phyloP scores from a whole-genome alignment of 2,329 filamentous ascomycete genomes.

The Diaporthe ilicicola region DNA sequence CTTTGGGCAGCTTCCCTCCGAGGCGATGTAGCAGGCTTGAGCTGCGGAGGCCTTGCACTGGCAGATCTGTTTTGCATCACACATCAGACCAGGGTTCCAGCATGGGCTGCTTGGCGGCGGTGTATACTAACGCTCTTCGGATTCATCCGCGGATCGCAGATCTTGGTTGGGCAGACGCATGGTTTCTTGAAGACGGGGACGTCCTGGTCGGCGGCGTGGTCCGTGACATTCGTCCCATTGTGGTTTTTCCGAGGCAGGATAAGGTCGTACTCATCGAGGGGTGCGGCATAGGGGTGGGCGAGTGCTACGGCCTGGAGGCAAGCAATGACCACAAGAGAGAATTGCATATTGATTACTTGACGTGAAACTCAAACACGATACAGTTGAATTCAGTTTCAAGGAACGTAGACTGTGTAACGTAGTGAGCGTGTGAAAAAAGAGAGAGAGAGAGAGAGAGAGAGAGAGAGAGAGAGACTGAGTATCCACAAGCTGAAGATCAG shows the following conservation, averaged over 20 bases:
- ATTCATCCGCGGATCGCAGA: constrained; percentile 34
- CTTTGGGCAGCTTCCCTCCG: constrained; percentile 34
- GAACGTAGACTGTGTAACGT: background rate
- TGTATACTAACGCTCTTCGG: constrained; percentile 33
- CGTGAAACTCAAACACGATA: background rate
- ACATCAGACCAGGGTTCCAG: background rate
- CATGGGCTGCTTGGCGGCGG: background rate
- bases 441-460: background rate
- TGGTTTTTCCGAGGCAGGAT: constrained; percentile 23
- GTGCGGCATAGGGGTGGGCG: constrained; percentile 10
- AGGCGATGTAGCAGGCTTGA: constrained; percentile 35
- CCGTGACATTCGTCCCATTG: constrained; percentile 9
- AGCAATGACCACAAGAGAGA: constrained; percentile 1
- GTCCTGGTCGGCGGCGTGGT: constrained; percentile 24
- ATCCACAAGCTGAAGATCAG: background rate
- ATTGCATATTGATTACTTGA: constrained; percentile 18
- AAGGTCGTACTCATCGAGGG: background rate
- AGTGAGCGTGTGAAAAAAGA: background rate
- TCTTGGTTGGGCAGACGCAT: constrained; percentile 31
- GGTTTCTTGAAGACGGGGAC: constrained; percentile 33
- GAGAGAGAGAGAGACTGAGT: no score
- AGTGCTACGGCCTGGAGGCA: constrained; percentile 15
- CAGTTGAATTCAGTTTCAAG: constrained; percentile 2
- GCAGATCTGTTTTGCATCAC: constrained; percentile 32
- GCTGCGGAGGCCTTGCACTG: constrained; percentile 34